Evolutionary conservation across 208 protist species (phyloP).

Genomic region (Jaenimonas drosophilae): DNA sequence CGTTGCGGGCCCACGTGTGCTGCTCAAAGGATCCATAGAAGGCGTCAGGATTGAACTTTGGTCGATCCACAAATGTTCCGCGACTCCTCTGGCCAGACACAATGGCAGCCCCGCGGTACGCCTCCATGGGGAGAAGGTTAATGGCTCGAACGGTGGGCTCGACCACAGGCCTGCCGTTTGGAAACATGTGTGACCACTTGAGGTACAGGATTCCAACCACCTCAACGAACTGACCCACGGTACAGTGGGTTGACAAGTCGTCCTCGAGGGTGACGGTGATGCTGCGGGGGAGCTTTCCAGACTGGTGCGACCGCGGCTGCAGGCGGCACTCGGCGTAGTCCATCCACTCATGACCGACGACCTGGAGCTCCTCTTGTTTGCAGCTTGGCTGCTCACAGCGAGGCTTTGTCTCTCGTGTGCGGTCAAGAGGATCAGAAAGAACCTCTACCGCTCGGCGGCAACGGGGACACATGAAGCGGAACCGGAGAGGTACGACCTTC

Average conservation of each 20-base stretch:
- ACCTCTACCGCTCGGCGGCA: slow-evolving; percentile 37
- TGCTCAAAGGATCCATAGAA: slow-evolving; percentile 60
- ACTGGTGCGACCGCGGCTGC: slow-evolving; percentile 72
- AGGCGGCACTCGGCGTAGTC: slow-evolving; percentile 86
- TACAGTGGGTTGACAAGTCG: slow-evolving; percentile 69
- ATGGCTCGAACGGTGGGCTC: slow-evolving; percentile 74
- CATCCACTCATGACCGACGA: slow-evolving; percentile 76
- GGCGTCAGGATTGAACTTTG: slow-evolving; percentile 65
- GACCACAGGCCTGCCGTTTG: slow-evolving; percentile 52
- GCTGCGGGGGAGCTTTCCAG: slow-evolving; percentile 62
- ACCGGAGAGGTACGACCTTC: slow-evolving; percentile 65
- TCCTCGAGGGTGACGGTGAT: slow-evolving; percentile 78
- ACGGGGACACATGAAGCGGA: slow-evolving; percentile 52
- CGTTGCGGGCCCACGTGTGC: slow-evolving; percentile 28
- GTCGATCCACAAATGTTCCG: slow-evolving; percentile 6
- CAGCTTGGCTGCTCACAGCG: slow-evolving; percentile 43
- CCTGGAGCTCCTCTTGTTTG: slow-evolving; percentile 53
- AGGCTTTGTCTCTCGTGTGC: slow-evolving; percentile 23
- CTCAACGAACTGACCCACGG: slow-evolving; percentile 77
- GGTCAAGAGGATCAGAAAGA: slow-evolving; percentile 55
- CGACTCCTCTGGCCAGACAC: slow-evolving; percentile 6
- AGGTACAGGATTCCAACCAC: slow-evolving; percentile 73
- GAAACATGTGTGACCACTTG: slow-evolving; percentile 54
- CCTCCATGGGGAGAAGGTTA: slow-evolving; percentile 69
- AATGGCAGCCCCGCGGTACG: slow-evolving; percentile 43